Evolutionary conservation across 1,284 basidiomycete genomes (phyloP), one percentile per base, ranked within the genome.

Genomic region (Farysia itapuensis): DNA sequence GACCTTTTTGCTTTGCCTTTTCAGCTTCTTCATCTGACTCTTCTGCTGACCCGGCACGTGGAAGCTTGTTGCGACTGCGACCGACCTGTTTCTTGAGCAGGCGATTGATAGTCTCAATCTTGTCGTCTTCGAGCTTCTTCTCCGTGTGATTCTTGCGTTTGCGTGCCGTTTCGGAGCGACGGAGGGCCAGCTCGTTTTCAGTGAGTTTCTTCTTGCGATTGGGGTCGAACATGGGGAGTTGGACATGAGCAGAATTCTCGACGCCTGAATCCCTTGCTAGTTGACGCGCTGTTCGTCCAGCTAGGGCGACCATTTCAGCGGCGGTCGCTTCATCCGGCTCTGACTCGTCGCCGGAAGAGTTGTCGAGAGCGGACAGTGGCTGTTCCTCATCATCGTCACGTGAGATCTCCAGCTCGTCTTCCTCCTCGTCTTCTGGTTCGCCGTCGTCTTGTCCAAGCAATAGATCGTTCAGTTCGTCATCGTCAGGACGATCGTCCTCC

Each of bases 81-180:
- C 70, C 68, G 7, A 74, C 75, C 41, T 75, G 74, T 71, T 92
- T 92, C 75, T 90, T 90, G 23, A 93, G 83, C 3, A 94, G 82
- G 15, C 89, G 85, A 68, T 93, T 93, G 77, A 94, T 94, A 0
- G 90, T 84, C 86, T 88, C 74, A 5, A 69, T 89, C 83, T 93
- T 93, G 76, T 94, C 90, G 67, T 94, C 90, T 73, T 93, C 89
- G 16, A 91, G 80, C 76, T 88, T 89, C 81, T 92, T 91, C 77
- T 92, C 90, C 15, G 84, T 86, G 51, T 92, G 80, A 64, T 92
- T 88, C 69, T 85, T 88, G 34, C 90, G 81, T 73, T 90, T 88
- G 23, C 90, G 81, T 0, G 90, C 89, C 0, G 86, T 89, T 78
- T 94, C 90, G 73, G 90, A 89, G 22, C 88, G 81, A 36, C 86